Evolutionary conservation across 2,329 filamentous ascomycete species (phyloP).

Genomic region (Arthrobotrys sphaeroides): DNA sequence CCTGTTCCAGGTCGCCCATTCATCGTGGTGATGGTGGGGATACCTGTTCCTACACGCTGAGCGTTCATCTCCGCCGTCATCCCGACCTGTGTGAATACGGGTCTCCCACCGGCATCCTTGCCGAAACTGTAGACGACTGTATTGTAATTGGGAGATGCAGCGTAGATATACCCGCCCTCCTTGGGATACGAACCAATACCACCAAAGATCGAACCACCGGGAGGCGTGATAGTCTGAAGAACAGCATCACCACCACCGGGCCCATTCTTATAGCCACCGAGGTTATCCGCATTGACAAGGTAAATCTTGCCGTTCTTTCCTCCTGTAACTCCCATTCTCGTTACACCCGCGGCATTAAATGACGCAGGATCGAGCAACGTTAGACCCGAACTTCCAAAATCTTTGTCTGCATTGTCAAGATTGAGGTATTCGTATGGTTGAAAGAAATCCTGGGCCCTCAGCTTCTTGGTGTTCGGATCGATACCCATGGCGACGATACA

Average conservation of each 20-base stretch:
- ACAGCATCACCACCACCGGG: constrained; percentile 60
- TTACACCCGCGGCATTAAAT: constrained; percentile 58
- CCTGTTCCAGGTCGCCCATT: constrained; percentile 61
- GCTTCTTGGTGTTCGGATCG: constrained; percentile 61
- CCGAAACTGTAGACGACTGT: constrained; percentile 59
- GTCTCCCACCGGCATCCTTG: constrained; percentile 49
- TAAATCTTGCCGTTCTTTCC: constrained; percentile 62
- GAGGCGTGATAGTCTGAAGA: constrained; percentile 59
- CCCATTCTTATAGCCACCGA: constrained; percentile 63
- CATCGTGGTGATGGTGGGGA: constrained; percentile 61
- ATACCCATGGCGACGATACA: constrained; percentile 61
- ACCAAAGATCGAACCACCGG: constrained; percentile 58
- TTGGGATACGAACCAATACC: constrained; percentile 61
- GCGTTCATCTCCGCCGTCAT: constrained; percentile 58
- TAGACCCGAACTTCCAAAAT: constrained; percentile 64
- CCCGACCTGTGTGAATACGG: constrained; percentile 59
- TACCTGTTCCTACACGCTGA: constrained; percentile 59
- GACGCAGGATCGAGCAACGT: constrained; percentile 63
- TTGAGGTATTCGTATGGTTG: constrained; percentile 64
- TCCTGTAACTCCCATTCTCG: constrained; percentile 58
- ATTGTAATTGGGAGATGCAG: constrained; percentile 58
- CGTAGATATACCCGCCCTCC: constrained; percentile 64
- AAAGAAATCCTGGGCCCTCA: constrained; percentile 66
- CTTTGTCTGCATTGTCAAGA: constrained; percentile 56
- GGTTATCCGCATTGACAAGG: constrained; percentile 62